Evolutionary conservation across 129 eudicot species (phyloP), one percentile per base, ranked within the genome.

Genomic region (Centaurea solstitialis): DNA sequence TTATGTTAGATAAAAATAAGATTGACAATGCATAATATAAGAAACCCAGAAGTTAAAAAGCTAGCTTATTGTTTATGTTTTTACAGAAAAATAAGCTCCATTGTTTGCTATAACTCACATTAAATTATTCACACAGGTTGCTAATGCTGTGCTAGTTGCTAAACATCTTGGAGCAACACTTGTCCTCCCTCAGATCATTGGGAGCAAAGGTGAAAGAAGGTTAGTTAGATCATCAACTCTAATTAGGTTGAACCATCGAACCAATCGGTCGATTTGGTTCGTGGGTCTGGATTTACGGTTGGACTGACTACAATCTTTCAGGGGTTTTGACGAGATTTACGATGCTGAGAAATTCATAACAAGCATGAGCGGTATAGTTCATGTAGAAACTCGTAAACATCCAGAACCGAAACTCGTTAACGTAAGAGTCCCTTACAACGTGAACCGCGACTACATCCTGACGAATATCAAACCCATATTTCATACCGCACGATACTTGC

Each of bases 131-230:
- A 75, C 73, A 50, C 80, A 94, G 97, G 75, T 94, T 75, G 92
- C 96, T 28, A 88, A 86, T 84, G 98, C 91, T 0, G 86, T 94
- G 38, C 62, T 74, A 10, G 82, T 92, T 12, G 97, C 98, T 6
- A 87, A 82, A 84, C 80, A 82, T 67, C 85, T 94, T 79, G 93
- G 93, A 38, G 98, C 97, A 33, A 87, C 92, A 24, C 93, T 94
- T 18, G 92, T 93, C 76, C 87, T 94, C 20, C 97, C 98, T 3
- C 89, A 90, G 12, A 88, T 93, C 81, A 61, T 81, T 67, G 96
- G 91, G 38, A 82, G 37, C 84, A 81, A 82, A 40, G 93, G 93
- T 17, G 89, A 80, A 65, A 87, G 72, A 76, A 91, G 95, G 98
- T 91, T 59, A 93, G 98, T 91, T 59, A 20, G 85, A 72, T 30